These are phyloP conservation scores for Penicillium pancosmium DNA, from an alignment of 495 filamentous ascomycete species.

Conservation along the genomic window DNA sequence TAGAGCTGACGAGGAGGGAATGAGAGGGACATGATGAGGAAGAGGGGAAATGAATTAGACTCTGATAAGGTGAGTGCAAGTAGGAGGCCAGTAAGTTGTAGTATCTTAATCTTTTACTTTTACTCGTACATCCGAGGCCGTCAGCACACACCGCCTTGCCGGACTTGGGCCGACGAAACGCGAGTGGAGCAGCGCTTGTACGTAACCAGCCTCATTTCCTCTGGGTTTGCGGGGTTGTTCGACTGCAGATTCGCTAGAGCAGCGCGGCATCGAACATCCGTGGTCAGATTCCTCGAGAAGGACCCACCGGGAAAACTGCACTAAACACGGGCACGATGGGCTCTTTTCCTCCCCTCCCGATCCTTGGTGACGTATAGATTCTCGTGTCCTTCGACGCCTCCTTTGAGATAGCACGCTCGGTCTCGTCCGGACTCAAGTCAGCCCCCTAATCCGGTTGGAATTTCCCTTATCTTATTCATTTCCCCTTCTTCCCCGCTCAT, in stretches of 20 bases:
- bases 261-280: slow-evolving; percentile 4
- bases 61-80: not conserved
- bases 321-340: not conserved
- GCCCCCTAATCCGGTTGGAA: not conserved
- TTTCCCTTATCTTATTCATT: slow-evolving; percentile 5
- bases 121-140: no score
- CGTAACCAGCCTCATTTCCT: not conserved
- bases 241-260: not conserved
- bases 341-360: not conserved
- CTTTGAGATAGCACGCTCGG: not conserved
- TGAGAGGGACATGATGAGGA: slow-evolving; percentile 38
- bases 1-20: slow-evolving; percentile 62
- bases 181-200: not conserved
- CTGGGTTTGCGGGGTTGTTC: not conserved
- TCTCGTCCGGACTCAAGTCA: not conserved
- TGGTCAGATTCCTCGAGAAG: not conserved
- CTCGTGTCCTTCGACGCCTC: not conserved
- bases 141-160: not conserved
- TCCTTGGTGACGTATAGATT: not conserved
- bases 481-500: slow-evolving; percentile 3
- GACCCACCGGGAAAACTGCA: not conserved
- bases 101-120: no score
- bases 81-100: no score
- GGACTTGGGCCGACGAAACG: slow-evolving; percentile 3
- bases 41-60: not conserved